phyloP scores from a whole-genome alignment of 495 filamentous ascomycete genomes.

The Penicillium chermesinum region DNA sequence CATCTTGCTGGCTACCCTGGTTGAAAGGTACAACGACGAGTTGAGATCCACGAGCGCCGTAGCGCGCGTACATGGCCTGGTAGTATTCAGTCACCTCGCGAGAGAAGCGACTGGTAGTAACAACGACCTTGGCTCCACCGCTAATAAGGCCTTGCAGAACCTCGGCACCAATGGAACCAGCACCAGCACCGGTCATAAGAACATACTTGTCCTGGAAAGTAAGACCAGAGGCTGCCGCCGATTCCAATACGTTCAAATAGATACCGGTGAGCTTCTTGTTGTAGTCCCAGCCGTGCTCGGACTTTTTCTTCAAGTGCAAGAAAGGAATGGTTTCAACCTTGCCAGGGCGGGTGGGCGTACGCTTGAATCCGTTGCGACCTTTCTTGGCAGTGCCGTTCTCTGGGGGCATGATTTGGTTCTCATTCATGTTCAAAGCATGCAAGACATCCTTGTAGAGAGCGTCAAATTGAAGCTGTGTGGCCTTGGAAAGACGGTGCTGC shows the following conservation, averaged over 20 bases:
- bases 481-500: slow-evolving; percentile 93
- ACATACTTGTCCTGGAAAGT: slow-evolving; percentile 93
- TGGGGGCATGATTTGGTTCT: slow-evolving; percentile 88
- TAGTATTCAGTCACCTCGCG: slow-evolving; percentile 99
- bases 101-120: slow-evolving; percentile 94
- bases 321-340: slow-evolving; percentile 98
- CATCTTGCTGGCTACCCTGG: slow-evolving; percentile 95
- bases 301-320: slow-evolving; percentile 93
- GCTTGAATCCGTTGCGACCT: slow-evolving; percentile 51
- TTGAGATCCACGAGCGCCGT: slow-evolving; percentile 88
- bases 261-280: slow-evolving; percentile 93
- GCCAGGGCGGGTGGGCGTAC: slow-evolving; percentile 62
- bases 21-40: slow-evolving; percentile 98
- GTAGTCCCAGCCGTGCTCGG: slow-evolving; percentile 95
- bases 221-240: slow-evolving; percentile 79
- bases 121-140: slow-evolving; percentile 91
- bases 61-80: slow-evolving; percentile 95
- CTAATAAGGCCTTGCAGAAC: slow-evolving; percentile 95
- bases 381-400: slow-evolving; percentile 70
- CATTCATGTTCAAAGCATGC: slow-evolving; percentile 91
- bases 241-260: slow-evolving; percentile 87
- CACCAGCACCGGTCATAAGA: slow-evolving; percentile 97
- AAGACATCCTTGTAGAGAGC: slow-evolving; percentile 87
- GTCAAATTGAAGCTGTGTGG: slow-evolving; percentile 93
- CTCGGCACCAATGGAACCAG: slow-evolving; percentile 97